Base-by-base conservation (phyloP, 768 basidiomycete genomes). In the Pisolithus sp. region DNA sequence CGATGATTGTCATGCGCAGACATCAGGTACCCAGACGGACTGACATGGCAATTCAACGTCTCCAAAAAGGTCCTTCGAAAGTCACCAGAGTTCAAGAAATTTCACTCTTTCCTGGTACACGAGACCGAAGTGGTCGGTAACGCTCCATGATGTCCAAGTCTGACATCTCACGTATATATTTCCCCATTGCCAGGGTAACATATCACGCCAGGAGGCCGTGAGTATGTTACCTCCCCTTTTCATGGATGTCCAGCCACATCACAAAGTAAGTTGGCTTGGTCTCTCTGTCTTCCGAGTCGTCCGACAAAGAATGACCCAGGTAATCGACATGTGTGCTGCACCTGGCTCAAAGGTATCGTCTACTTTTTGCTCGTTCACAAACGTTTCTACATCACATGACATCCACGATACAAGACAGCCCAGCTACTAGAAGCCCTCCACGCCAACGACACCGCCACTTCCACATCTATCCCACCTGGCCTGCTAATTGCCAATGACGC, bases 191-290 rank as follows among this genome's bases (percentile, higher is more conserved):
- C 58, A 94, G 92, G 94, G 96, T 44, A 99, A 99, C 60, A 77
- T 98, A 44, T 95, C 93, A 10, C 76, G 96, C 20, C 94, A 97
- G 68, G 96, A 99, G 69, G 93, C 92, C 17, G 96, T 99, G 52
- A 95, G 92, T 65, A 99, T 99, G 96, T 74, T 99, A n/a, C 96
- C 96, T 5, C 95, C 96, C 1, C 78, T 99, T 2, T 84, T 98
- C 59, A 80, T 99, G 31, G 89, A 93, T 50, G 91, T 98, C n/a
- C 76, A 90, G 61, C 91, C 96, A 0, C 88, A 96, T 64, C 95
- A 98, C 66, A 76, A 73, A 60, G 88, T 83, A 62, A 47, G 76
- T 70, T 51, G 34, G 13, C 37, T 36, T 10, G 9, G n/a, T 17
- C 38, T 7, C 45, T 48, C 31, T 41, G 10, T 42, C 31, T 21